These are phyloP conservation scores for Ophiognomonia clavigignenti-juglandacearum DNA, from an alignment of 2,329 filamentous ascomycete genomes.

Conservation along the genomic window DNA sequence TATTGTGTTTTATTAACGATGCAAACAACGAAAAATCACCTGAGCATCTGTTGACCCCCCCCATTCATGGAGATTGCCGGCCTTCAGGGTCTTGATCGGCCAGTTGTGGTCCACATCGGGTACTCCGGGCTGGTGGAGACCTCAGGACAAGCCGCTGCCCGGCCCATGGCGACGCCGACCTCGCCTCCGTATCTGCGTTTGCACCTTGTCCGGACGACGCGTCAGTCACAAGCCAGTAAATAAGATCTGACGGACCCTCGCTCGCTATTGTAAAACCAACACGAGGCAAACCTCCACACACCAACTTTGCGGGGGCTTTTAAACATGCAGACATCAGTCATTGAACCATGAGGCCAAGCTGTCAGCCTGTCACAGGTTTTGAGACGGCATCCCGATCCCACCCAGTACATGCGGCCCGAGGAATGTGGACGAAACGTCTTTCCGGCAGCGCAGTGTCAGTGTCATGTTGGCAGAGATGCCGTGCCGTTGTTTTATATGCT, in stretches of 20 bases:
- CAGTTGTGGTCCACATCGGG: neutral
- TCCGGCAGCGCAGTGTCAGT: neutral
- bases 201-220: neutral
- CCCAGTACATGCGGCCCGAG: no score
- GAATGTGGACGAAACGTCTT: no score
- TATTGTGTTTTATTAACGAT: no score
- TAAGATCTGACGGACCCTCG: neutral
- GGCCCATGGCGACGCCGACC: neutral
- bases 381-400: no score
- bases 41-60: neutral
- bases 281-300: no score
- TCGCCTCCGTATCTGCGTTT: no score
- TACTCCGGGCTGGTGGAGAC: conserved; percentile 2
- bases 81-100: neutral
- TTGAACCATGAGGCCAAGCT: no score
- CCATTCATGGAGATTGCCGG: conserved; percentile 12
- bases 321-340: no score
- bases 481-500: neutral
- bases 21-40: no score
- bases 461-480: neutral
- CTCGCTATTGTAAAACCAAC: no score
- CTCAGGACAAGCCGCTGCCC: neutral
- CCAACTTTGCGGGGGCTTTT: no score
- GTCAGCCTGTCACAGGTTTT: no score
- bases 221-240: neutral